phyloP scores from a whole-genome alignment of 257 asterid species.

The Nicotiana noctiflora region DNA sequence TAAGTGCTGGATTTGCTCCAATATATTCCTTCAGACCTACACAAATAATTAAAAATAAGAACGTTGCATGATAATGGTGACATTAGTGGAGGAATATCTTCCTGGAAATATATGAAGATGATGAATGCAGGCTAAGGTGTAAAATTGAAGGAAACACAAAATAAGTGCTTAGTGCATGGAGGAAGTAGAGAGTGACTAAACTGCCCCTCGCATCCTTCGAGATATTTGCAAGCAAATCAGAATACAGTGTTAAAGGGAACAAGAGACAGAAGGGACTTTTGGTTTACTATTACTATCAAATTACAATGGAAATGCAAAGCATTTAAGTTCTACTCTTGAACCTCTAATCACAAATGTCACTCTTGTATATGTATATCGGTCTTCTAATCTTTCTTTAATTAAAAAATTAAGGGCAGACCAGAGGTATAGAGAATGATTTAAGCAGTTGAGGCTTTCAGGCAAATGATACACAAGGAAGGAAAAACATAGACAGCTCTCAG shows the following conservation, averaged over 20 bases:
- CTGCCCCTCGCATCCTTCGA: background rate
- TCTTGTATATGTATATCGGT: background rate
- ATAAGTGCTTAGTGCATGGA: background rate
- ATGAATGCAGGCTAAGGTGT: background rate
- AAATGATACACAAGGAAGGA: background rate
- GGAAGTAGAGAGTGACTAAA: background rate
- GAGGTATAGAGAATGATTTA: background rate
- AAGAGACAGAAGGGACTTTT: background rate
- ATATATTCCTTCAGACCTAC: slow-evolving; percentile 19
- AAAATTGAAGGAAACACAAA: slow-evolving; percentile 3
- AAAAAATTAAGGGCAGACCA: background rate
- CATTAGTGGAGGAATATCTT: background rate
- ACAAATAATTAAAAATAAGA: background rate
- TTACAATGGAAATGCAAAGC: background rate
- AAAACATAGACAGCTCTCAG: background rate
- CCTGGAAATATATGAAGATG: background rate
- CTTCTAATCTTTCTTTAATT: background rate
- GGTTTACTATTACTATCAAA: background rate
- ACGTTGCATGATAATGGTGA: background rate
- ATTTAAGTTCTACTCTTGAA: background rate
- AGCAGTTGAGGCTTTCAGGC: background rate
- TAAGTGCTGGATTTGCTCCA: too few relatives aligned
- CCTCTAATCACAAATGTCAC: background rate
- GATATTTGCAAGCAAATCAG: background rate
- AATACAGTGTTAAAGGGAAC: background rate